These are phyloP conservation scores for Zygosaccharomyces kombuchaensis DNA, from an alignment of 805 yeast species.

Conservation along the genomic window DNA sequence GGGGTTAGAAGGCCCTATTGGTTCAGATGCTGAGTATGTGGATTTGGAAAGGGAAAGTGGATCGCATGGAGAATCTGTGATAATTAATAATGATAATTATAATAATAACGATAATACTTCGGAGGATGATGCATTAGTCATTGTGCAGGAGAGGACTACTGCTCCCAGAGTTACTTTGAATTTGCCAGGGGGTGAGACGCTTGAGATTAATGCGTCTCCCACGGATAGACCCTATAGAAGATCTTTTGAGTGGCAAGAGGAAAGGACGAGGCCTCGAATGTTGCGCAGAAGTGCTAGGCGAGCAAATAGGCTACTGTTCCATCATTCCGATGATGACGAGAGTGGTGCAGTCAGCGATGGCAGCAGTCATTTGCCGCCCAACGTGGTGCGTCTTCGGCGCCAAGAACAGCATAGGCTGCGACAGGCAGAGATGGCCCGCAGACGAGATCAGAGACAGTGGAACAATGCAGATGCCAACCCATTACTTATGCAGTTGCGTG, in stretches of 20 bases:
- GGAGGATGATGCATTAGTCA: conserved; percentile 30
- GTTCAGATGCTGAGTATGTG: conserved; percentile 28
- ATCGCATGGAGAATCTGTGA: conserved; percentile 2
- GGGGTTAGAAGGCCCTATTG: conserved; percentile 17
- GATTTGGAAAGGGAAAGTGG: conserved; percentile 26
- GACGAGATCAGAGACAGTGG: conserved; percentile 9
- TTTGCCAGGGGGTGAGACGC: conserved; percentile 28
- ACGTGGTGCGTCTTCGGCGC: conserved; percentile 10
- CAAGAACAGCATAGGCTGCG: conserved; percentile 10
- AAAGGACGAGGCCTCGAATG: conserved; percentile 17
- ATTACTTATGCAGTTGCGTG: conserved; percentile 12
- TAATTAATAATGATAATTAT: conserved; percentile 8
- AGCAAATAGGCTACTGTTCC: conserved; percentile 13
- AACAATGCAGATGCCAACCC: conserved; percentile 8
- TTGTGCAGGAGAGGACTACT: conserved; percentile 30
- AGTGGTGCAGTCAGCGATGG: conserved; percentile 6
- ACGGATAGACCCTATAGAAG: conserved; percentile 27
- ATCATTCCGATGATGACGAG: conserved; percentile 12
- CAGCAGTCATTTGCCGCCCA: conserved; percentile 7
- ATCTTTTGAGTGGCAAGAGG: conserved; percentile 27
- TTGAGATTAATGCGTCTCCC: conserved; percentile 20
- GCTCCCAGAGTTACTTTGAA: conserved; percentile 22
- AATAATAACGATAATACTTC: conserved; percentile 11
- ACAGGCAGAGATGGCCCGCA: conserved; percentile 9
- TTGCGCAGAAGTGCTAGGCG: conserved; percentile 20